phyloP scores from a whole-genome alignment of 257 asterid genomes.

The Eucommia ulmoides region DNA sequence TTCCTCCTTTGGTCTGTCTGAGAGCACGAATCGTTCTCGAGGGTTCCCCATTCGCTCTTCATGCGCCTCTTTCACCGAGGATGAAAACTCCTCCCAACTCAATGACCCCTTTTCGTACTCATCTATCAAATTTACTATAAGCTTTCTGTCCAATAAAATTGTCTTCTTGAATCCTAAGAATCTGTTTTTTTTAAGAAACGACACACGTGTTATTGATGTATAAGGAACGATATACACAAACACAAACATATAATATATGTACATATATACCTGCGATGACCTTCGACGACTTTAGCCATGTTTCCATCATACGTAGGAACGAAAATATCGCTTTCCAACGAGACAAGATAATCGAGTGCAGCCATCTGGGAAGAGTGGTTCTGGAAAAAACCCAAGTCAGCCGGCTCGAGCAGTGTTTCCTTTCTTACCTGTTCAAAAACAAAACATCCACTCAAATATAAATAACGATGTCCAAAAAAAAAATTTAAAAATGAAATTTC shows the following conservation, averaged over 20 bases:
- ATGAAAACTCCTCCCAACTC: constrained; percentile 51
- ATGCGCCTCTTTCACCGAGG: constrained; percentile 34
- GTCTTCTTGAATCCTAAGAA: constrained; percentile 50
- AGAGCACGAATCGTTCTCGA: constrained; percentile 17
- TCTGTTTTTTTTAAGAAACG: constrained; percentile 14
- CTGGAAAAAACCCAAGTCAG: neutral
- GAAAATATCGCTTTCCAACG: neutral
- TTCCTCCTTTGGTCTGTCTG: constrained; percentile 55
- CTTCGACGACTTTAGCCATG: constrained; percentile 3
- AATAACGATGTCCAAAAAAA: neutral
- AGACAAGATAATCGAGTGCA: neutral
- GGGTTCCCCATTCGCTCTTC: constrained; percentile 38
- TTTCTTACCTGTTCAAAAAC: neutral
- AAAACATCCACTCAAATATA: neutral
- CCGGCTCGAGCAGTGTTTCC: neutral
- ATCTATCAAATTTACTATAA: constrained; percentile 40
- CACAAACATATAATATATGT: neutral
- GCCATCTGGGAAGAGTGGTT: constrained; percentile 2
- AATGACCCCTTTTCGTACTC: constrained; percentile 20
- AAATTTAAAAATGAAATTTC: neutral
- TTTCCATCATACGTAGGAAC: constrained; percentile 2
- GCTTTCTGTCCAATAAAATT: constrained; percentile 32
- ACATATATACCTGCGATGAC: neutral
- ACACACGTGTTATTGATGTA: neutral
- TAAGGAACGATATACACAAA: neutral